Conservation (phyloP, 805 yeast genomes). For the Saccharomycopsis fibuligera region DNA sequence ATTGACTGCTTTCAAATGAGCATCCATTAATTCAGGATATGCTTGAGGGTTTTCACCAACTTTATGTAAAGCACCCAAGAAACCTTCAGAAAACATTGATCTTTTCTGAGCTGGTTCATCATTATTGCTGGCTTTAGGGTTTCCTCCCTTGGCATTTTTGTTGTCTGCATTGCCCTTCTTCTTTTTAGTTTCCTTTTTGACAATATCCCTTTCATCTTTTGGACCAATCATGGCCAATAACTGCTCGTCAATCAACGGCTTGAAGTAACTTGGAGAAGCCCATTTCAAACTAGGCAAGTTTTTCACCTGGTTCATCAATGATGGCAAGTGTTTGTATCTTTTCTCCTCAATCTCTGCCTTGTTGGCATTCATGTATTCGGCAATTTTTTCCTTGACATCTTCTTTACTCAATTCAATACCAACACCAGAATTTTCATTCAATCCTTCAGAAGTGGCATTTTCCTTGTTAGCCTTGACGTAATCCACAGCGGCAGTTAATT, state of each 20-base stretch:
- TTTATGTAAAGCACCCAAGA: slow-evolving; percentile 88
- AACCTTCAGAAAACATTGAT: slow-evolving; percentile 93
- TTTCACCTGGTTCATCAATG: slow-evolving; percentile 71
- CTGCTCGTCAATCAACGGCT: slow-evolving; percentile 78
- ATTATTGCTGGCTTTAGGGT: slow-evolving; percentile 19
- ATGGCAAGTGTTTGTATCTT: slow-evolving; percentile 76
- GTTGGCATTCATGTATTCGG: slow-evolving; percentile 51
- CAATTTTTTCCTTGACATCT: slow-evolving; percentile 54
- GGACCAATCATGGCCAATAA: slow-evolving; percentile 78
- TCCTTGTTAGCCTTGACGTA: slow-evolving; percentile 53
- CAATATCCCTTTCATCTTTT: slow-evolving; percentile 86
- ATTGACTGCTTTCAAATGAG: slow-evolving; percentile 69
- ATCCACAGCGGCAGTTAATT: slow-evolving; percentile 74
- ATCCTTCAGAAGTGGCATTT: slow-evolving; percentile 39
- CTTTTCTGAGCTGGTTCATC: slow-evolving; percentile 30
- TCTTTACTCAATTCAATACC: slow-evolving; percentile 68
- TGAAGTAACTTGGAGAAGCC: slow-evolving; percentile 85
- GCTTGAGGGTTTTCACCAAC: slow-evolving; percentile 94
- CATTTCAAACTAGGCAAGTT: slow-evolving; percentile 72
- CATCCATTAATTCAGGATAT: slow-evolving; percentile 74
- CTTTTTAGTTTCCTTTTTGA: slow-evolving; percentile 69
- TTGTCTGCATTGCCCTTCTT: slow-evolving; percentile 31
- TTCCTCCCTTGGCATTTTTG: slow-evolving; percentile 23
- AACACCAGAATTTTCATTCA: slow-evolving; percentile 70
- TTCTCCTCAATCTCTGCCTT: slow-evolving; percentile 56